Base-by-base conservation (phyloP, 495 filamentous ascomycete genomes). In the Talaromyces proteolyticus region DNA sequence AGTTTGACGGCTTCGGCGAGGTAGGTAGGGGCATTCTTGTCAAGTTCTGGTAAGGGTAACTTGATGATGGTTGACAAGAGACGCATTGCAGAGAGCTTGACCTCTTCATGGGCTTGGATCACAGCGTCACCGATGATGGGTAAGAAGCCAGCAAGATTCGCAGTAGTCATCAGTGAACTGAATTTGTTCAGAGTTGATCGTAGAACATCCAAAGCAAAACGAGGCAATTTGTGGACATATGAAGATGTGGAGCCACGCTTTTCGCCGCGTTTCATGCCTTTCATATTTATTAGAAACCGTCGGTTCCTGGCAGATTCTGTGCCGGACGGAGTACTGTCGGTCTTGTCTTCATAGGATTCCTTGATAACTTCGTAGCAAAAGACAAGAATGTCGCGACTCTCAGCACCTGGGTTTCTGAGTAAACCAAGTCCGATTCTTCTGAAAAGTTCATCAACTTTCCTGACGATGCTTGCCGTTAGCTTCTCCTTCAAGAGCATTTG, bases 361-460 rank as follows among this genome's bases (percentile, higher is more conserved):
- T 91, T 85, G 26, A 95, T 86, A 40, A 96, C 78, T 68, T 97
- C 87, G 60, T 95, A 95, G 64, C 90, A 95, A 67, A 97, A 97
- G 0, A 96, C 69, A 38, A 97, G 70, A 46, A 92, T 78, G 47
- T 93, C 85, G 41, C 85, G 83, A 40, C 81, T 87, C 45, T 84
- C 77, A 6, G 87, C 82, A 10, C 79, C 81, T 7, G 83, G 75
- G 55, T 98, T 98, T 42, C 84, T 81, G 48, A 91, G 55, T 17
- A 98, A 74, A 26, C 93, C 93, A 49, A 86, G 78, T 6, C 85
- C 81, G 42, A 97, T 88, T 49, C 94, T 81, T 45, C 83, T 80
- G 26, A 97, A 73, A 2, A 98, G 77, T 48, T 95, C 91, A 56
- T 98, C 94, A 49, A 95, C 82, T 70, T 96, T 96, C 47, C 82